Evolutionary conservation across 371 early-diverging fungal species (phyloP).

Genomic region (Actinomucor elegans): DNA sequence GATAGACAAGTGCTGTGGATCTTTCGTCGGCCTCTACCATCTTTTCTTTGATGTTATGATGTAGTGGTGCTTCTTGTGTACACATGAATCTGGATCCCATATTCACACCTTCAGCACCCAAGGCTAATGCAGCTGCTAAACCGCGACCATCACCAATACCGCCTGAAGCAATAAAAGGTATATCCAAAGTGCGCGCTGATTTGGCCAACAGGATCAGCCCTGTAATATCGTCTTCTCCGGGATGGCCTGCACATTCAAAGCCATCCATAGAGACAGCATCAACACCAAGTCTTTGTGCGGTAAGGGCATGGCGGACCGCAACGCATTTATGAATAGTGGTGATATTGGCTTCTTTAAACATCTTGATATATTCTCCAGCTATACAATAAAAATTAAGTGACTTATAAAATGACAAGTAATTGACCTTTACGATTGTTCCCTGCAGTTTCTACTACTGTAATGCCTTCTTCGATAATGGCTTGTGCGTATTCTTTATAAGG

Average conservation of each 20-base stretch:
- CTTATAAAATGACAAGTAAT: neutral
- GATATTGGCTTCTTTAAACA: constrained; percentile 71
- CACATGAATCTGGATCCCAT: constrained; percentile 86
- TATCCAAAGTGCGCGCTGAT: constrained; percentile 58
- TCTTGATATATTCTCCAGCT: constrained; percentile 66
- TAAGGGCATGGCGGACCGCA: constrained; percentile 68
- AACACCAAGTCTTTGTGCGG: constrained; percentile 59
- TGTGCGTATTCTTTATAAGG: constrained; percentile 73
- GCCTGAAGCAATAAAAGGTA: constrained; percentile 76
- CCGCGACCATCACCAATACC: constrained; percentile 74
- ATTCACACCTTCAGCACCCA: constrained; percentile 76
- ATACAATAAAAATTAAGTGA: neutral
- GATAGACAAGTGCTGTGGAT: constrained; percentile 65
- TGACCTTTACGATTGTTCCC: constrained; percentile 56
- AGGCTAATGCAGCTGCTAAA: constrained; percentile 62
- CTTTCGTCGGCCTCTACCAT: constrained; percentile 69
- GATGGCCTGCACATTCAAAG: constrained; percentile 82
- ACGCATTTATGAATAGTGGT: constrained; percentile 75
- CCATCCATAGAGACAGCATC: constrained; percentile 72
- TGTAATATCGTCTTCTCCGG: constrained; percentile 78
- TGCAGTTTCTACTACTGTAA: constrained; percentile 73
- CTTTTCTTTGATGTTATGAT: constrained; percentile 67
- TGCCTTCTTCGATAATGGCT: constrained; percentile 73
- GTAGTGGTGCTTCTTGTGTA: constrained; percentile 69
- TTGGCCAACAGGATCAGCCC: constrained; percentile 70